phyloP scores from a whole-genome alignment of 352 stramenopile genomes.

The Thraustochytrium sp. region DNA sequence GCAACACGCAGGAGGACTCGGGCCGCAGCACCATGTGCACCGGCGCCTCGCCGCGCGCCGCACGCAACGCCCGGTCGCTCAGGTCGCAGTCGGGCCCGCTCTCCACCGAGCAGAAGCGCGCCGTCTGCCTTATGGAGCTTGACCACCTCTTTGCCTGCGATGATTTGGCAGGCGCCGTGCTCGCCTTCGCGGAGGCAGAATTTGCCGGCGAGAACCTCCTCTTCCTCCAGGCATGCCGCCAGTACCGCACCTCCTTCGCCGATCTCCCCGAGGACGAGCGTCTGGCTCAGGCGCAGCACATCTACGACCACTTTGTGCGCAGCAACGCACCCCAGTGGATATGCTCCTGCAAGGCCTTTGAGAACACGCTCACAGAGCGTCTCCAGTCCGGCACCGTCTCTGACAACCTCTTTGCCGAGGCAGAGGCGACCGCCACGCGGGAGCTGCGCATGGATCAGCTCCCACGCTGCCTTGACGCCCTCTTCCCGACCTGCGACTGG shows the following conservation, averaged over 20 bases:
- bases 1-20: too few species aligned
- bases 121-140: background rate
- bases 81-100: background rate
- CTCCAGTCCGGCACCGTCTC: background rate
- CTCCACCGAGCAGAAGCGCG: background rate
- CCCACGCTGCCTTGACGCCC: background rate
- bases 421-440: background rate
- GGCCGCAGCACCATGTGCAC: background rate
- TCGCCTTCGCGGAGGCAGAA: background rate
- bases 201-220: background rate
- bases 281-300: background rate
- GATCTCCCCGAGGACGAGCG: background rate
- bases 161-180: background rate
- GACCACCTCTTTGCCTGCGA: background rate
- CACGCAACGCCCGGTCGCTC: background rate
- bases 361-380: background rate
- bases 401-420: background rate
- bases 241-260: background rate
- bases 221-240: background rate
- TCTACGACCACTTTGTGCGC: background rate
- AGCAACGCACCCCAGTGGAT: background rate
- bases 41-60: background rate
- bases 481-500: background rate
- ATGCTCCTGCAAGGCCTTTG: slow-evolving; percentile 5
- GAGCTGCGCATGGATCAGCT: slow-evolving; percentile 6